These are phyloP conservation scores for Yamadazyma mexicana DNA, from an alignment of 1,139 yeast species.

Conservation along the genomic window DNA sequence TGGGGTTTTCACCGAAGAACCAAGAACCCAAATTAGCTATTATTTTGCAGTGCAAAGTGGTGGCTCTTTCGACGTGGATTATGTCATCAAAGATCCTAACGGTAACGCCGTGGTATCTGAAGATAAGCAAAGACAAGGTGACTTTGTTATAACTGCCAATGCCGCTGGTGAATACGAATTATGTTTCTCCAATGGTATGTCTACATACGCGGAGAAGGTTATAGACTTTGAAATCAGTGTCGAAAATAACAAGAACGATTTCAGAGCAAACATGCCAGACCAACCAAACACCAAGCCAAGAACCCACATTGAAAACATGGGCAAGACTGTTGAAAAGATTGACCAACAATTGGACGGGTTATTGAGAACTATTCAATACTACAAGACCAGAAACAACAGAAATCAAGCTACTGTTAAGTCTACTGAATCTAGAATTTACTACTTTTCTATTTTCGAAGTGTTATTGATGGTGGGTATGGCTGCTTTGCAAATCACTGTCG, in stretches of 20 bases:
- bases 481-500: conserved; percentile 74
- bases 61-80: conserved; percentile 83
- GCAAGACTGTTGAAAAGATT: conserved; percentile 55
- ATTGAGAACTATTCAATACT: conserved; percentile 69
- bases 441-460: conserved; percentile 82
- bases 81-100: conserved; percentile 68
- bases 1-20: conserved; percentile 68
- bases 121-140: conserved; percentile 79
- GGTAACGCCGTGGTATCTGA: conserved; percentile 59
- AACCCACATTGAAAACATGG: conserved; percentile 63
- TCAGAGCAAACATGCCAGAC: conserved; percentile 67
- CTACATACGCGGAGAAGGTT: conserved; percentile 82
- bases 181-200: conserved; percentile 86
- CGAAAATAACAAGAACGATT: conserved; percentile 46
- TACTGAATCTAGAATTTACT: conserved; percentile 82
- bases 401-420: conserved; percentile 90
- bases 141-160: conserved; percentile 72
- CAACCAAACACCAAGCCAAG: conserved; percentile 58
- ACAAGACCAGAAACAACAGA: conserved; percentile 89
- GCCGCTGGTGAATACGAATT: conserved; percentile 83
- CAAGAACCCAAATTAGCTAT: conserved; percentile 67
- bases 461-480: conserved; percentile 85
- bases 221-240: conserved; percentile 82
- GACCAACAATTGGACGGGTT: conserved; percentile 69
- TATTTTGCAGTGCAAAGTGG: conserved; percentile 94